These are phyloP conservation scores for Ceratocystis destructans DNA, from an alignment of 2,329 filamentous ascomycete genomes.

Conservation along the genomic window DNA sequence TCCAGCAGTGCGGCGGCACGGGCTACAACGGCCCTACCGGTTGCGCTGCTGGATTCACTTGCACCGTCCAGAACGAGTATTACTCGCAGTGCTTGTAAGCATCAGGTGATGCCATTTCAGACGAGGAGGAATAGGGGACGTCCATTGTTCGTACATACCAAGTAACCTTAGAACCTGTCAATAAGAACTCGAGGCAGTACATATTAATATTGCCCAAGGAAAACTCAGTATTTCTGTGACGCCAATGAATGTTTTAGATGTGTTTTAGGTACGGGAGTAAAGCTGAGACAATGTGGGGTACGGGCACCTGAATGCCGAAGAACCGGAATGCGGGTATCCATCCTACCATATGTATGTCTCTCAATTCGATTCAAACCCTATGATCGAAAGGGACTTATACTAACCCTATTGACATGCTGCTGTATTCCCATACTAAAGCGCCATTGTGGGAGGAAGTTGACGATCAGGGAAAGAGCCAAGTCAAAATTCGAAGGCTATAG, in stretches of 20 bases:
- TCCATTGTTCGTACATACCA: conserved; percentile 3
- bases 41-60: conserved; percentile 28
- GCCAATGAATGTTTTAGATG: background rate
- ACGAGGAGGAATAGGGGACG: background rate
- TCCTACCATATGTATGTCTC: background rate
- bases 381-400: too few relatives aligned
- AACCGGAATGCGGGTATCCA: background rate
- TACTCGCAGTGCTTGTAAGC: conserved; percentile 32
- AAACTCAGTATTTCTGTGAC: background rate
- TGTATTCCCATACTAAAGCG: too few relatives aligned
- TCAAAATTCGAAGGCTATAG: too few relatives aligned
- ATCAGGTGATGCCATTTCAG: background rate
- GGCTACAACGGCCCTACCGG: conserved; percentile 27
- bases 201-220: too few relatives aligned
- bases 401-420: too few relatives aligned
- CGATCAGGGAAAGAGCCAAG: too few relatives aligned
- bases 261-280: background rate
- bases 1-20: conserved; percentile 29
- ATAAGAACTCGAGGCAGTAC: background rate
- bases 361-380: background rate
- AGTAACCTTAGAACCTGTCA: background rate
- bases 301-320: background rate
- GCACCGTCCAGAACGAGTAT: conserved; percentile 28
- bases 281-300: background rate
- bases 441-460: too few relatives aligned